Evolutionary conservation across 345 rosid species (phyloP), one percentile per base, ranked within the genome.

Genomic region (Firmiana major): DNA sequence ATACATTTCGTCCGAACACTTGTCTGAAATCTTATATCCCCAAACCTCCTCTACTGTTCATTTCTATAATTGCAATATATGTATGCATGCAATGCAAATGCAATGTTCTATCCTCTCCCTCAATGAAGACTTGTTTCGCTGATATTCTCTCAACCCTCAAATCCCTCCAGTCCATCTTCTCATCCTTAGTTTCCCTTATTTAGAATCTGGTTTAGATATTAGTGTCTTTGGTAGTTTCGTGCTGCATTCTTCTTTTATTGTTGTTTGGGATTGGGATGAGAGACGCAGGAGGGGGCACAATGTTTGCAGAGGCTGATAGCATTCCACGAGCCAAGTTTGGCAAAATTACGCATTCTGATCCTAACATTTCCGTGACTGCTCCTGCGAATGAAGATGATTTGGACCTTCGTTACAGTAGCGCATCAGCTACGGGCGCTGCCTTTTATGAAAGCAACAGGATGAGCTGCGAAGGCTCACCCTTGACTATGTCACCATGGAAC

Each of bases 401-500:
- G 40, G 54, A 70, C 1, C 0, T 84, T 77, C 90, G 96, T 5
- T 86, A 87, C 74, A 95, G 99, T 86, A 93, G 94, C 73, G 93
- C 90, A 13, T 91, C 98, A 6, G 81, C 83, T 0, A 73, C 79
- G 6, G 81, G 90, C 65, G 86, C 90, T 0, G 86, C 80, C 1
- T 81, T 77, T 80, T 84, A 60, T 36, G 91, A 93, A 63, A 75
- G 78, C 8, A 80, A 24, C 77, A 79, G 98, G 74, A 70, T 93
- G 89, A 95, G 99, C 82, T 86, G 96, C 65, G 98, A 95, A 75
- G 93, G 94, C 16, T 95, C 98, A 28, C 99, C 99, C 4, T 85
- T 95, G 90, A 90, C 83, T 81, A 95, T 95, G 99, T 95, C 99
- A 1, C 98, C 98, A 0, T 95, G 98, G 98, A 95, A 95, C 88